phyloP scores from a whole-genome alignment of 352 stramenopile genomes.

The Discostella stelligera region DNA sequence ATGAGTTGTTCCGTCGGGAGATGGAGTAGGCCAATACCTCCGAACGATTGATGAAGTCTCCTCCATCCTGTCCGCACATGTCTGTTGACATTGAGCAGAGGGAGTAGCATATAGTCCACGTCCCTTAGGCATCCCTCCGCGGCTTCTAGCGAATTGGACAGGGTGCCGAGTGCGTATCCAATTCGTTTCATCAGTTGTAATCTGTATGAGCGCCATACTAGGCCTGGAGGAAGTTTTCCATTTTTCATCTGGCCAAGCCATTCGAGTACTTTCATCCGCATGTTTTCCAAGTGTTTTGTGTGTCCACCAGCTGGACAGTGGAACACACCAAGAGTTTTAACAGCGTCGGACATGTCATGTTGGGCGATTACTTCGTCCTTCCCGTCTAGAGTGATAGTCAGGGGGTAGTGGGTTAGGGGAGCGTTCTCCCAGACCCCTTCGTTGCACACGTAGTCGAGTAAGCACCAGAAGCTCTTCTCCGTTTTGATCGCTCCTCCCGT shows the following conservation, averaged over 20 bases:
- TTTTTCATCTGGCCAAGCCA: too few relatives aligned
- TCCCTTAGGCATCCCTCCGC: not conserved
- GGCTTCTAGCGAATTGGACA: not conserved
- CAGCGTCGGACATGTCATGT: not conserved
- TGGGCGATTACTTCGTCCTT: not conserved
- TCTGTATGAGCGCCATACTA: too few relatives aligned
- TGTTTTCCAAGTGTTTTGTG: too few relatives aligned
- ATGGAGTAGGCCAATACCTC: not conserved
- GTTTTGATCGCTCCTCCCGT: not conserved
- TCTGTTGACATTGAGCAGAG: not conserved
- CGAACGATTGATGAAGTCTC: not conserved
- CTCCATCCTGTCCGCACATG: not conserved
- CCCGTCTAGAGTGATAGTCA: not conserved
- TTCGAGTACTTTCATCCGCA: too few relatives aligned
- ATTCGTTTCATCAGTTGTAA: too few relatives aligned
- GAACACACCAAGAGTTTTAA: not conserved
- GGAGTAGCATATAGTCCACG: not conserved
- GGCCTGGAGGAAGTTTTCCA: too few relatives aligned
- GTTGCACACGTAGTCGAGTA: not conserved
- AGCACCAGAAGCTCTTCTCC: slow-evolving; percentile 1
- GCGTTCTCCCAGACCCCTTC: not conserved
- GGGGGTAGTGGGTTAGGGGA: not conserved
- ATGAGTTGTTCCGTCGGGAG: not conserved
- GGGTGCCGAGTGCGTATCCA: too few relatives aligned
- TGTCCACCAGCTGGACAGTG: too few relatives aligned